A percentile compares a stretch with the other conserved stretches of the same genome.
phyloP scores from a whole-genome alignment of 768 basidiomycete species.

The Cubamyces sp. region DNA sequence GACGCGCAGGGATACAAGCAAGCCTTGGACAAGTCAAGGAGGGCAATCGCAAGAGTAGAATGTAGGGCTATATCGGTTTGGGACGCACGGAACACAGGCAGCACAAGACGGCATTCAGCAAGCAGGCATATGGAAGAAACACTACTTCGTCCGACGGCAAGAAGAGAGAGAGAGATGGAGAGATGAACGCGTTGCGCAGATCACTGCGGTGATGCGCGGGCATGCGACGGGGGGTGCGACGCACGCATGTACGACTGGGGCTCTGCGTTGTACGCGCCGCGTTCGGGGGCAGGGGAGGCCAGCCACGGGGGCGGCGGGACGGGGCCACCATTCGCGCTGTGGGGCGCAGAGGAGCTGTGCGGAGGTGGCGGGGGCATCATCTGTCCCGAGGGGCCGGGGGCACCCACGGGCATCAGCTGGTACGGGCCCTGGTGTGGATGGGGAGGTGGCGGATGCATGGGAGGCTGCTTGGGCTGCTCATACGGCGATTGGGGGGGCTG shows the following conservation, averaged over 20 bases:
- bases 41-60: neutral
- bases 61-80: neutral
- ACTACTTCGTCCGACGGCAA: conserved; percentile 2
- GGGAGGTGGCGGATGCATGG: conserved; percentile 16
- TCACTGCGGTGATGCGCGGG: conserved; percentile 40
- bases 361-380: conserved; percentile 32
- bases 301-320: conserved; percentile 33
- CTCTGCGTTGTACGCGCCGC: conserved; percentile 27
- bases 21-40: neutral
- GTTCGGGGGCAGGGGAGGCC: conserved; percentile 13
- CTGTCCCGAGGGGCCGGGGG: conserved; percentile 16
- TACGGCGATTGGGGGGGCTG: conserved; percentile 22
- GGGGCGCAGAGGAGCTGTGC: conserved; percentile 20
- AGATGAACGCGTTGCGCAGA: neutral
- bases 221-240: conserved; percentile 45
- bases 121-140: neutral
- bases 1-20: neutral
- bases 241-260: conserved; percentile 54
- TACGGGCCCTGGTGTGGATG: conserved; percentile 27
- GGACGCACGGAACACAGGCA: neutral
- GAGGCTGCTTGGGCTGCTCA: conserved; percentile 25
- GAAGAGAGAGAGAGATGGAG: neutral
- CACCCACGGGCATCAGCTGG: conserved; percentile 28
- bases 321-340: conserved; percentile 21
- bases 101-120: neutral